Evolutionary conservation across 371 early-diverging fungal genomes (phyloP), one percentile per base, ranked within the genome.

Genomic region (Phascolomyces articulosus): DNA sequence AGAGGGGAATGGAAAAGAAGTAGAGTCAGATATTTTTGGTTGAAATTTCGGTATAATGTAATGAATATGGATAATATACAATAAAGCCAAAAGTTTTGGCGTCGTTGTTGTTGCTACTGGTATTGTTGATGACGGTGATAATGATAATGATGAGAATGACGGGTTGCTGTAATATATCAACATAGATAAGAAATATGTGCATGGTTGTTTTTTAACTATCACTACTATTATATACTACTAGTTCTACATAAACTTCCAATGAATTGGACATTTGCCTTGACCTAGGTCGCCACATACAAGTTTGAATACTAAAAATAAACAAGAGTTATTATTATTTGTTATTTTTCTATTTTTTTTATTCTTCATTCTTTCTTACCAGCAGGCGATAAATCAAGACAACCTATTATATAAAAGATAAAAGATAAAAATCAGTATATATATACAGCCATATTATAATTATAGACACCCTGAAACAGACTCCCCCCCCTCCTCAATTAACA

Each of bases 371-470:
- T 13, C 44, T 71, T 75, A 79, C 76, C 69, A 62, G 62, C 55
- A 15, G 75, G 72, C 21, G 80, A 77, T 70, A 75, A 60, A 55
- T 79, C 80, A 18, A 82, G 67, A 53, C 74, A 63, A 15, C 74
- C 76, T 73, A 58, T n/a, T 28, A 60, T 49, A 49, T 41, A 66
- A 23, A 24, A 28, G 21, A 9, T 24, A 6, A 47, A 20, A n/a
- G 23, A 26, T 6, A 51, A 27, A 31, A 49, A 55, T 63, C 44
- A 31, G 29, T 59, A 34, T 51, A 44, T 44, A 57, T 20, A n/a
- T 57, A 27, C 23, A n/a, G n/a, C n/a, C n/a, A 11, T 34, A 11
- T 34, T 34, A 34, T 34, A 9, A 34, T 34, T 11, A 34, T 34
- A 9, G 6, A 34, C 34, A 38, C 20, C 16, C 48, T 53, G 28